Percentiles rank a stretch among this genome's conserved stretches.
phyloP scores from a whole-genome alignment of 257 asterid species.

The Thymus quinquecostatus region DNA sequence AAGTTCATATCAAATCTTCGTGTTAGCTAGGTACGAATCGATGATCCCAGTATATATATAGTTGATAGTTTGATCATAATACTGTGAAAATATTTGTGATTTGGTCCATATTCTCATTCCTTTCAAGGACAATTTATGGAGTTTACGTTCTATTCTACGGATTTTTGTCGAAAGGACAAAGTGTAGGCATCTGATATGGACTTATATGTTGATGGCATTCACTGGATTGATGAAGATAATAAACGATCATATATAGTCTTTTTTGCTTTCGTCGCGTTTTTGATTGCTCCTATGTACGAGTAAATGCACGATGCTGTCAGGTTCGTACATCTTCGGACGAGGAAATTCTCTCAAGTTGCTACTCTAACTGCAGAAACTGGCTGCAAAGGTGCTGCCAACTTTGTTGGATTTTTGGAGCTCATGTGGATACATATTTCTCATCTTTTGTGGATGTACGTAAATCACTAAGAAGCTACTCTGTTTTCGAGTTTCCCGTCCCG shows the following conservation, averaged over 20 bases:
- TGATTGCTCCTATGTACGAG: constrained; percentile 31
- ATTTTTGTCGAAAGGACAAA: neutral
- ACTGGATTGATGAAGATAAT: neutral
- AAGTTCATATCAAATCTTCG: constrained; percentile 13
- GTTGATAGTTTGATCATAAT: too few species aligned
- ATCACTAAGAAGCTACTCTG: too few species aligned
- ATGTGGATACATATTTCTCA: neutral
- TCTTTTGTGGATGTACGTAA: neutral
- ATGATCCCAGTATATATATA: too few species aligned
- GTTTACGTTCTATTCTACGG: neutral
- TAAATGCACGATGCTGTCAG: constrained; percentile 82
- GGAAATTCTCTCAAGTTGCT: constrained; percentile 52
- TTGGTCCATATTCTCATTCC: constrained; percentile 82
- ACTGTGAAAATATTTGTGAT: constrained; percentile 50
- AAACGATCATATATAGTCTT: neutral
- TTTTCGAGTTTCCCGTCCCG: constrained; percentile 24
- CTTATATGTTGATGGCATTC: constrained; percentile 2
- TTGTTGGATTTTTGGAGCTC: neutral
- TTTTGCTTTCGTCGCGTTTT: too few species aligned
- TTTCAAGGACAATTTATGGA: constrained; percentile 71
- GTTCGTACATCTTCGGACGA: constrained; percentile 27
- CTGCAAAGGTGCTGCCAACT: neutral
- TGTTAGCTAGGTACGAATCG: neutral
- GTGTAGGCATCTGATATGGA: neutral
- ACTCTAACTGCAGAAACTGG: constrained; percentile 60